Base-by-base conservation (phyloP, 1,284 basidiomycete genomes). In the Fomitopsis schrenkii region DNA sequence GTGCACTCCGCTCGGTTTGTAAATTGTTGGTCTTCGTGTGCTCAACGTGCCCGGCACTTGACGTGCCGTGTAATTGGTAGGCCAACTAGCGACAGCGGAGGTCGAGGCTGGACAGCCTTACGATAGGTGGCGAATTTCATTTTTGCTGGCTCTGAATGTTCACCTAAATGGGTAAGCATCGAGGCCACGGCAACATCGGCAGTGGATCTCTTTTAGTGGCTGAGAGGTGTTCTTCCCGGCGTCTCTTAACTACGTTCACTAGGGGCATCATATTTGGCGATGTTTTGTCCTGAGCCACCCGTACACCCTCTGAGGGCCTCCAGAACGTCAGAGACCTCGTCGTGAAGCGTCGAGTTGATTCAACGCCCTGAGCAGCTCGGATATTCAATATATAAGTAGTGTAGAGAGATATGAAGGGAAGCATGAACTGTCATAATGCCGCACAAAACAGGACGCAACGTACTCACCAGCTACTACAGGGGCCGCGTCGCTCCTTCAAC, bases 211-310 rank as follows among this genome's bases (percentile, higher is more conserved):
- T 45, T 19, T 6, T 35, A 44, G 19, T 19, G n/a, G 56, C 15
- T n/a, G 56, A 38, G 19, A 46, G 36, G 17, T n/a, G 22, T 30
- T 44, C 40, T 57, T 33, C 30, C 22, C 22, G n/a, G 26, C 26
- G 22, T 48, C 57, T 58, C 44, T 17, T 10, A 59, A 59, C 57
- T 50, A 58, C 57, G 45, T 22, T 58, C 38, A 8, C 36, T 46
- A 17, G 6, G 36, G 48, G 26, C n/a, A 15, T 4, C 7, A 2
- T 58, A 33, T 52, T 52, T 58, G 57, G 36, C 17, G 14, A 4
- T 58, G 46, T 50, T 4, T 48, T 22, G 46, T 26, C 5, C 14
- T 52, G 57, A 36, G 35, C 38, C 35, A 36, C 12, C 36, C 52
- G 35, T 54, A 26, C 12, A 22, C 22, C 22, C 22, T 22, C 12